These are phyloP conservation scores for Oryza officinalis DNA, from an alignment of 176 grass and related monocot species.

Conservation along the genomic window DNA sequence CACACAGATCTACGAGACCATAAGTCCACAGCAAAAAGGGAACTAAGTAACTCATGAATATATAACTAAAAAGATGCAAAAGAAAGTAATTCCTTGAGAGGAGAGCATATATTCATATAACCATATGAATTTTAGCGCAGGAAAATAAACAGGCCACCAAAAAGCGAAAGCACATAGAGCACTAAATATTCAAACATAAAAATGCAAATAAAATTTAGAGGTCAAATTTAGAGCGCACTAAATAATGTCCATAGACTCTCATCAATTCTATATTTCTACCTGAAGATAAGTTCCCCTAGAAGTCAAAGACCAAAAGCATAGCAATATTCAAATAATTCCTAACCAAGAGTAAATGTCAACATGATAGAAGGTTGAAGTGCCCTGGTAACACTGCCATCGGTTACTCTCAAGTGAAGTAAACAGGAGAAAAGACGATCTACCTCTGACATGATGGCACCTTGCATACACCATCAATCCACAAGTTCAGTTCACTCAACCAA, in stretches of 20 bases:
- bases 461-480: conserved; percentile 89
- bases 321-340: background rate
- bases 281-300: conserved; percentile 1
- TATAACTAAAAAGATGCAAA: background rate
- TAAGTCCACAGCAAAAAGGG: background rate
- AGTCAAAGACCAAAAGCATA: background rate
- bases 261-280: conserved; percentile 3
- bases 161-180: background rate
- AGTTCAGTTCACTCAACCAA: conserved; percentile 88
- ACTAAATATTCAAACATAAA: background rate
- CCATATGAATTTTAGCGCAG: background rate
- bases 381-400: conserved; percentile 71
- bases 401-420: conserved; percentile 73
- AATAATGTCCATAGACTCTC: background rate
- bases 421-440: conserved; percentile 60
- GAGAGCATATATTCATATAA: background rate
- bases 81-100: background rate
- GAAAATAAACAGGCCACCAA: background rate
- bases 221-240: too few relatives aligned
- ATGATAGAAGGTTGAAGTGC: conserved; percentile 33
- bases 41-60: background rate
- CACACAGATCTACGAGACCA: background rate
- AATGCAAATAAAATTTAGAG: background rate
- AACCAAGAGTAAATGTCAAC: background rate
- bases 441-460: conserved; percentile 95